A percentile compares a stretch with the other conserved stretches of the same genome.
phyloP scores from a whole-genome alignment of 139 green algal genomes.

The Limnomonas spitsbergensis region DNA sequence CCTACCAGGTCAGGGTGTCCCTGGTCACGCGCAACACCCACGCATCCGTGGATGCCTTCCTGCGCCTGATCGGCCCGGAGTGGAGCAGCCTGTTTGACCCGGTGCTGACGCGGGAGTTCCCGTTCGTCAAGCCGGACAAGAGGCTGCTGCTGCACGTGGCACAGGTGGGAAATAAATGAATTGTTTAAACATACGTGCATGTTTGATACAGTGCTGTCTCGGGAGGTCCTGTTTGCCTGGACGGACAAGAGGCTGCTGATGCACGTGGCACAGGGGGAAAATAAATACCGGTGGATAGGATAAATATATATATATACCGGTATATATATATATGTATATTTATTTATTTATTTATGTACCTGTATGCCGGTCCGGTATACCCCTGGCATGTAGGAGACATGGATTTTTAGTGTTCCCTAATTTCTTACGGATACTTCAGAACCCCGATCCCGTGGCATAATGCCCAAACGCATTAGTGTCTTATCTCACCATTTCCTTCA shows the following conservation, averaged over 20 bases:
- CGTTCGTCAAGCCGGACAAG: slow-evolving; percentile 70
- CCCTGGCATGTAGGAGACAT: no score
- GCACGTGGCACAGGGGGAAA: slow-evolving; percentile 58
- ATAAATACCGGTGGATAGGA: no score
- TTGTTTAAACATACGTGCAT: no score
- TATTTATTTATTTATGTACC: no score
- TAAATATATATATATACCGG: no score
- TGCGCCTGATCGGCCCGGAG: slow-evolving; percentile 58
- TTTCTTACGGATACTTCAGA: no score
- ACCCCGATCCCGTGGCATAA: no score
- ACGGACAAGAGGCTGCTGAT: slow-evolving; percentile 60
- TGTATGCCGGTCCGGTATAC: no score
- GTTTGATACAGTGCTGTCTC: slow-evolving; percentile 58
- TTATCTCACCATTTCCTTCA: no score
- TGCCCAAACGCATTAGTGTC: no score
- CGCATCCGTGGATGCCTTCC: slow-evolving; percentile 56
- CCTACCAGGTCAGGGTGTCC: slow-evolving; percentile 38
- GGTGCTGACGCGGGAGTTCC: slow-evolving; percentile 63
- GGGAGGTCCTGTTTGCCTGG: slow-evolving; percentile 63
- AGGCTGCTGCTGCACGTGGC: slow-evolving; percentile 60
- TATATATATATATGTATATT: no score
- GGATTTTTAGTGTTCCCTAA: no score
- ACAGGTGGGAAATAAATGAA: slow-evolving; percentile 47
- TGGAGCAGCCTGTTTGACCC: slow-evolving; percentile 49
- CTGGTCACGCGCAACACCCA: slow-evolving; percentile 74